Evolutionary conservation across 208 protist genomes (phyloP), one percentile per base, ranked within the genome.

Genomic region (Trypanosoma vivax): DNA sequence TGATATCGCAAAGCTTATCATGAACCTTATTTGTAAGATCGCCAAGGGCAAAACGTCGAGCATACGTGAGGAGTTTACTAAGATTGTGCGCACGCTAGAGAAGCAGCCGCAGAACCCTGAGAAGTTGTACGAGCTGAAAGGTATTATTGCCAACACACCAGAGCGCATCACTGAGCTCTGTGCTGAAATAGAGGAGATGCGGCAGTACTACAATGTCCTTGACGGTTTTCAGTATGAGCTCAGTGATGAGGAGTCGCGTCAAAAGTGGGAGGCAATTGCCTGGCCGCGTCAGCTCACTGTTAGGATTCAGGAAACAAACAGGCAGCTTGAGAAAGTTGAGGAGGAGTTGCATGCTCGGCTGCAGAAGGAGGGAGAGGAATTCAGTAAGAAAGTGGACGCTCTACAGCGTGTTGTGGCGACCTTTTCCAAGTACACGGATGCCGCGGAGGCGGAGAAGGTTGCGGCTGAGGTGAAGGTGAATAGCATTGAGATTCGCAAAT

Each of bases 161-260:
- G 79, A 93, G 24, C 62, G 69, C 3, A 81, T 96, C 18, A 40
- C 65, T 11, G 80, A 86, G 45, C 51, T 98, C n/a, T 47, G 71
- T 10, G 40, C 55, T 25, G 65, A 85, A 46, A 88, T 98, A 48
- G 84, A 90, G 21, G 86, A 92, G 38, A 83, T 97, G 79, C 68
- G 79, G 7, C 83, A 83, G 57, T 93, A 91, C 67, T 97, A 97
- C 71, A 70, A 70, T 37, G 79, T 97, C 35, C 76, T 98, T 31
- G 96, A 98, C 38, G 73, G 76, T 33, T 97, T 98, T 56, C 83
- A 96, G 60, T 93, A 86, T 58, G 84, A 88, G 59, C 78, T 97
- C 31, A 87, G 70, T 24, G 82, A 96, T 57, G 91, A 96, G 31
- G 95, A 98, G 62, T 97, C 96, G 28, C 65, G 85, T 33, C 63